phyloP scores from a whole-genome alignment of 2,329 filamentous ascomycete genomes.

The Penicillium sp. region DNA sequence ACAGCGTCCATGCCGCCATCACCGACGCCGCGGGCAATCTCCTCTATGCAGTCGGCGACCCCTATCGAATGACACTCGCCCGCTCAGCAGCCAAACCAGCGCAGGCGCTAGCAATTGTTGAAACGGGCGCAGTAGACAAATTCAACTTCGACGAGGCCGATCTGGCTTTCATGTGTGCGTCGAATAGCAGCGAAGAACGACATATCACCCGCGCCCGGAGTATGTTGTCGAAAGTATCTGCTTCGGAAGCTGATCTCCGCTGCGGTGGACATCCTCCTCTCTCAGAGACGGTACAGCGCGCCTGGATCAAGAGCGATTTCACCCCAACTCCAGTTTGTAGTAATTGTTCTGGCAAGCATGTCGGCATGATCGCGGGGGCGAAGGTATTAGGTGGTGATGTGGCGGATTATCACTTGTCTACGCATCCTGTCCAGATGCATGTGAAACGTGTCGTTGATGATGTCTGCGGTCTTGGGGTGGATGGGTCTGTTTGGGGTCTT shows the following conservation, averaged over 20 bases:
- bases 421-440: conserved; percentile 39
- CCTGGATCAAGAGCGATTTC: conserved; percentile 41
- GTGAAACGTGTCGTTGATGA: conserved; percentile 40
- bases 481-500: conserved; percentile 41
- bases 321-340: conserved; percentile 40
- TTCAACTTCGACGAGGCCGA: conserved; percentile 42
- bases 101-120: conserved; percentile 45
- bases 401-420: conserved; percentile 34
- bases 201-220: conserved; percentile 38
- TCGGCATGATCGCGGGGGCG: conserved; percentile 47
- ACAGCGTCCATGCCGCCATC: conserved; percentile 44
- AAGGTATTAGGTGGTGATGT: conserved; percentile 33
- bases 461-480: conserved; percentile 26
- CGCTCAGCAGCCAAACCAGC: conserved; percentile 49
- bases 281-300: conserved; percentile 33
- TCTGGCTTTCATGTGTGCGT: conserved; percentile 48
- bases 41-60: conserved; percentile 42
- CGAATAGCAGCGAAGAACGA: conserved; percentile 44
- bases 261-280: conserved; percentile 46
- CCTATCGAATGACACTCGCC: conserved; percentile 41
- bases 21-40: conserved; percentile 39
- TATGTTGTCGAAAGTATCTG: conserved; percentile 39
- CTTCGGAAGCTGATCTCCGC: conserved; percentile 36
- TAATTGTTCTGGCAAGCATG: conserved; percentile 52
- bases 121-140: conserved; percentile 39